Percentiles rank a stretch among this genome's conserved stretches.
Conservation (phyloP, 495 filamentous ascomycete species). For the Cladorrhinum samala region DNA sequence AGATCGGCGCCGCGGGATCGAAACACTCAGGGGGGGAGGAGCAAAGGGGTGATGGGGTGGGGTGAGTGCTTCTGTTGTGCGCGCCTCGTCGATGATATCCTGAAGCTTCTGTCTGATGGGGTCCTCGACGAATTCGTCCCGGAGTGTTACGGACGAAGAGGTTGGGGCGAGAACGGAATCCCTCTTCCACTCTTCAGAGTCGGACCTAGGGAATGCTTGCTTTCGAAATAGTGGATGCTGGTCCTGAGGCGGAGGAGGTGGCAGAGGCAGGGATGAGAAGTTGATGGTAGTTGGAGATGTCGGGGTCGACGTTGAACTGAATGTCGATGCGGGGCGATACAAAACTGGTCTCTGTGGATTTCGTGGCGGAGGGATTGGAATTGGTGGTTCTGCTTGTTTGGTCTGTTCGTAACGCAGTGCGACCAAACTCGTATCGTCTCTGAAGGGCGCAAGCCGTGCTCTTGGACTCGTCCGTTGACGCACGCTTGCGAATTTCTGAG, state of each 20-base stretch:
- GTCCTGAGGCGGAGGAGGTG: conserved; percentile 38
- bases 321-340: conserved; percentile 22
- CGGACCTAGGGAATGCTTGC: conserved; percentile 23
- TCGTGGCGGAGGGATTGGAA: conserved; percentile 44
- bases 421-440: conserved; percentile 43
- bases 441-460: conserved; percentile 34
- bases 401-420: conserved; percentile 53
- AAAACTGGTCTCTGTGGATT: conserved; percentile 23
- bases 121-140: conserved; percentile 36
- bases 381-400: conserved; percentile 48
- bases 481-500: conserved; percentile 29
- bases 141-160: conserved; percentile 42
- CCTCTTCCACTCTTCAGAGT: conserved; percentile 32
- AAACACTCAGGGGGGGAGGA: conserved; percentile 25
- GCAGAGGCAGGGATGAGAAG: conserved; percentile 32
- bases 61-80: conserved; percentile 2
- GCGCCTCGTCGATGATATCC: conserved; percentile 19
- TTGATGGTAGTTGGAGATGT: conserved; percentile 25
- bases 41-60: conserved; percentile 5
- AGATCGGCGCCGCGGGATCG: conserved; percentile 4
- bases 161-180: conserved; percentile 52
- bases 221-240: conserved; percentile 43
- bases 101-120: conserved; percentile 32
- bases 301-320: conserved; percentile 9
- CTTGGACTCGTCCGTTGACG: conserved; percentile 29